Evolutionary conservation across 257 asterid genomes (phyloP), one percentile per base, ranked within the genome.

Genomic region (Jacaranda copaia): DNA sequence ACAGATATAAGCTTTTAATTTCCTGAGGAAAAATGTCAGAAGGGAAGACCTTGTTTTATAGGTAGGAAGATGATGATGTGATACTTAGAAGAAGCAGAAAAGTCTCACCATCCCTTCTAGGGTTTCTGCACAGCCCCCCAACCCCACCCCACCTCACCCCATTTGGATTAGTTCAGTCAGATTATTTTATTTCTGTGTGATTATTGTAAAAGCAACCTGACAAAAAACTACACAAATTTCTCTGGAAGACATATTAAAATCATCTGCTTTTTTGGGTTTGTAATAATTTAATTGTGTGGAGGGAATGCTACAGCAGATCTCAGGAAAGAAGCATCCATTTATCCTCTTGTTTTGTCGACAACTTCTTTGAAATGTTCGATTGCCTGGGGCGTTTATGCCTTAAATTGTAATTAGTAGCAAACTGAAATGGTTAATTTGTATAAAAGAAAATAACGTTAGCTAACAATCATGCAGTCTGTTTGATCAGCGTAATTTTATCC

Each of bases 21-120:
- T 63, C 71, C 51, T 79, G 88, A 36, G 74, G 75, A 59, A 82
- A 81, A 79, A 65, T 82, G 89, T 77, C 73, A 73, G 89, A 74
- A 77, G 89, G 68, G 91, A 84, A 87, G 97, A 92, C 93, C 81
- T 43, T 77, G 85, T 42, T 93, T 79, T 95, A 95, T 95, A 95
- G 96, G 87, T 84, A 72, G 87, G 80, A 77, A 66, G 79, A 76
- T 75, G 88, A 78, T 87, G 92, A 87, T 89, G 94, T 87, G 86
- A 91, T 84, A 77, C 88, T 89, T 82, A 16, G 68, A 72, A 80
- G 62, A 80, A 85, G 70, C 84, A 70, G 83, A 83, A 90, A 85
- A 84, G 89, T 84, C 88, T 73, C 81, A 70, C 16, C 45, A 19
- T 32, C 8, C 20, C 45, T 40, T 51, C 85, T 88, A 91, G 92